A percentile compares a stretch with the other conserved stretches of the same genome.
Evolutionary conservation across 257 asterid species (phyloP).

Genomic region (Agastache rugosa): DNA sequence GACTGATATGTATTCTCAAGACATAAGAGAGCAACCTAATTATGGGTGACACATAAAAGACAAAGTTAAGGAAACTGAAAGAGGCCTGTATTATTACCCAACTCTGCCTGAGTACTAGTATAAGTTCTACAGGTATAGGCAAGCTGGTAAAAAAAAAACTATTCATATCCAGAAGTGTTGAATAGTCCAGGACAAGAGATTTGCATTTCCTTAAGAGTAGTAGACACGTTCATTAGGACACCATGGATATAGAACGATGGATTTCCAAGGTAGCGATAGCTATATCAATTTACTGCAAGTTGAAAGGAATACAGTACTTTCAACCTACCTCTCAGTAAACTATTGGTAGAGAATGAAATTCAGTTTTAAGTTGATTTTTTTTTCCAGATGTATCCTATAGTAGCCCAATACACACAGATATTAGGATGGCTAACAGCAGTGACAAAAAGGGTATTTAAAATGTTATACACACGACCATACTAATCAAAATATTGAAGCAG

Average conservation of each 20-base stretch:
- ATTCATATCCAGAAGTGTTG: too few species aligned
- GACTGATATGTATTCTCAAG: neutral
- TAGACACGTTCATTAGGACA: neutral
- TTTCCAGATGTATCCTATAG: conserved; percentile 8
- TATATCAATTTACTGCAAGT: neutral
- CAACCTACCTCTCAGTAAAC: conserved; percentile 10
- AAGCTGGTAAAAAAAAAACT: neutral
- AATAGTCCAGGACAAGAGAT: neutral
- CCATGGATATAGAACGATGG: neutral
- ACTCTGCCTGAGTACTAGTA: neutral
- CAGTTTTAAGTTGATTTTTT: conserved; percentile 9
- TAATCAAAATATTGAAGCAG: conserved; percentile 20
- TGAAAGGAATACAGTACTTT: conserved; percentile 6
- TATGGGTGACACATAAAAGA: neutral
- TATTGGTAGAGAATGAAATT: conserved; percentile 21
- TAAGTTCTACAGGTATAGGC: neutral
- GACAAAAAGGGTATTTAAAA: neutral
- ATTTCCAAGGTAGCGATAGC: conserved; percentile 1
- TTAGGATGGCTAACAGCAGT: conserved; percentile 20
- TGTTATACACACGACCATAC: neutral
- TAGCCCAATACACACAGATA: neutral
- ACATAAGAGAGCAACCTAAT: conserved; percentile 17
- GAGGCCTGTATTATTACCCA: neutral
- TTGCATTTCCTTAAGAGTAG: conserved; percentile 12
- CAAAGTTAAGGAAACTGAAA: conserved; percentile 18